Base-by-base conservation (phyloP, 306 rosid species). In the Medicago ruthenica region DNA sequence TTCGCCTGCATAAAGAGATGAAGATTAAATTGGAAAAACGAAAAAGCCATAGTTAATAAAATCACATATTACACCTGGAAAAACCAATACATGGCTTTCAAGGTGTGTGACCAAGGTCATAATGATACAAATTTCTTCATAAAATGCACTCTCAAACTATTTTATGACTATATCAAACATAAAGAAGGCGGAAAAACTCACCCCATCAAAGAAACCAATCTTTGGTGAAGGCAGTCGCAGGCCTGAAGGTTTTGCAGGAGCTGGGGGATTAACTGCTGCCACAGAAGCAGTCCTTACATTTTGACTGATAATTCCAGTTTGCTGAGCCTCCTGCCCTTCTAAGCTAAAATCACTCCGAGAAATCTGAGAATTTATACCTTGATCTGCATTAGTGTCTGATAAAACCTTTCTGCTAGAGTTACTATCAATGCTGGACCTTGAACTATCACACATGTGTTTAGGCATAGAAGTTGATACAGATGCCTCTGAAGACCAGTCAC, bases 181-280 rank as follows among this genome's bases (percentile, higher is more conserved):
- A 63, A 50, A 72, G 14, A 77, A 64, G 53, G 67, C 47, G 13
- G 69, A 41, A 83, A 59, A 77, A 82, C 93, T 70, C 73, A 94
- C 98, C 93, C 97, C 98, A 84, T 94, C 97, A 76, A 94, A 94
- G 81, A 86, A 94, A 76, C 98, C 98, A 84, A 90, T 92, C 78
- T 92, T 92, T 50, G 97, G 97, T 44, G 97, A 92, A 79, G 97
- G 96, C 69, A 92, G 69, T 75, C 96, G 89, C 71, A 92, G 86
- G 74, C 97, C 97, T 0, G 97, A 90, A 81, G 97, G 96, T 80
- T 80, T 92, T 54, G 20, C 50, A 18, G 80, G 83, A 60, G 84
- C 76, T 17, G 82, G 79, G 80, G 85, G 90, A 84, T 68, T 83
- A 81, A 73, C 76, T 9, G 80, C 36, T 44, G 67, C 87, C 6